Evolutionary conservation across 495 filamentous ascomycete species (phyloP).

Genomic region (Talaromyces trachyspermus): DNA sequence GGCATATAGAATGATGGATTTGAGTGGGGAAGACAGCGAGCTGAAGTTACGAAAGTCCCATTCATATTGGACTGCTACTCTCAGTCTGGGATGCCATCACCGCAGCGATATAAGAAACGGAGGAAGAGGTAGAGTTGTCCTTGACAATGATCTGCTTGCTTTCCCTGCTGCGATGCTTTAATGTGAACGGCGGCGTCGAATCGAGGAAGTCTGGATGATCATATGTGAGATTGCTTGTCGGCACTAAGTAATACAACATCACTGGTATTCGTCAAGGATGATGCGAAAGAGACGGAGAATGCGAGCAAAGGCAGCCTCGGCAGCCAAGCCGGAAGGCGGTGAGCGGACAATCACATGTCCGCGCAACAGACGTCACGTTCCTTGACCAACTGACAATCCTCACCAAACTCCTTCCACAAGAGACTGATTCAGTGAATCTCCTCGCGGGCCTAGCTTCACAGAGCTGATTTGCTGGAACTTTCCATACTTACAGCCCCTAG

Average conservation of each 20-base stretch:
- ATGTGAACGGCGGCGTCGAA: slow-evolving; percentile 4
- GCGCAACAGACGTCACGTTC: background rate
- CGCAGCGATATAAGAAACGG: background rate
- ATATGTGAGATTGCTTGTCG: no score
- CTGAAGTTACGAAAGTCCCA: slow-evolving; percentile 27
- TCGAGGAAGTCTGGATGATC: background rate
- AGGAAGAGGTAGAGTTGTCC: slow-evolving; percentile 2
- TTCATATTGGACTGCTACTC: slow-evolving; percentile 28
- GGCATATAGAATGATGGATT: no score
- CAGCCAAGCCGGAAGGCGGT: background rate
- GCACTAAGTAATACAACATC: no score
- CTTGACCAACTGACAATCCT: background rate
- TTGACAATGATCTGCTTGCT: slow-evolving; percentile 1
- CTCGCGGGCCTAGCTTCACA: no score
- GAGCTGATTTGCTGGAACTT: no score
- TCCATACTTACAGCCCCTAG: no score
- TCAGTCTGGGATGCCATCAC: background rate
- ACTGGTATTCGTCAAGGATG: slow-evolving; percentile 6
- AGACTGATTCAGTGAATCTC: no score
- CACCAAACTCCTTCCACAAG: no score
- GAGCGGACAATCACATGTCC: slow-evolving; percentile 2
- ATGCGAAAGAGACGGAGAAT: slow-evolving; percentile 15
- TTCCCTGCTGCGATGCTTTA: slow-evolving; percentile 2
- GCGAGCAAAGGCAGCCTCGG: slow-evolving; percentile 2
- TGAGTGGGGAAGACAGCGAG: slow-evolving; percentile 34